phyloP scores from a whole-genome alignment of 164 flowering plant species.

The Magnolia officinalis region DNA sequence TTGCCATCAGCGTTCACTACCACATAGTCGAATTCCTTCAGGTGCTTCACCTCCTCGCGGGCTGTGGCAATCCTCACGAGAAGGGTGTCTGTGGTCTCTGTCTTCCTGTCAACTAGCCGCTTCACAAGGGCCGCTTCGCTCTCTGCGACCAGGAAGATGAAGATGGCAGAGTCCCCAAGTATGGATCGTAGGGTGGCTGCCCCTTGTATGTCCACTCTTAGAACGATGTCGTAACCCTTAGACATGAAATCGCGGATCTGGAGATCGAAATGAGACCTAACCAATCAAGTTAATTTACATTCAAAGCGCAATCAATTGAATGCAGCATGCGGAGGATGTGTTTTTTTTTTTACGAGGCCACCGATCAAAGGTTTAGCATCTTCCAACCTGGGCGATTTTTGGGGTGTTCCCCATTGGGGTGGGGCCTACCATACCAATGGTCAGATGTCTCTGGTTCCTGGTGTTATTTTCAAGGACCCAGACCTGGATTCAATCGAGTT shows the following conservation, averaged over 20 bases:
- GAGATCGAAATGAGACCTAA: background rate
- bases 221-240: constrained; percentile 68
- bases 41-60: constrained; percentile 68
- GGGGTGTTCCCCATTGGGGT: no score
- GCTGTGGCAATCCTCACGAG: constrained; percentile 81
- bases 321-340: no score
- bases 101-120: constrained; percentile 68
- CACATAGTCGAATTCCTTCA: constrained; percentile 76
- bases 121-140: constrained; percentile 68
- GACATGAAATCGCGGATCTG: constrained; percentile 72
- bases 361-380: no score
- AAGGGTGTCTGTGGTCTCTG: constrained; percentile 61
- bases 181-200: constrained; percentile 65
- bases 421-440: no score
- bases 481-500: no score
- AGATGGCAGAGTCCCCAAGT: constrained; percentile 66
- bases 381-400: no score
- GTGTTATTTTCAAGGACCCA: no score
- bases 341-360: no score
- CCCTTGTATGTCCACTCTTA: constrained; percentile 92
- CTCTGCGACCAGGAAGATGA: constrained; percentile 78
- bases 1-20: constrained; percentile 82
- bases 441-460: no score
- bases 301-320: background rate
- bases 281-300: background rate